Base-by-base conservation (phyloP, 345 rosid genomes). In the Microthlaspi erraticum region DNA sequence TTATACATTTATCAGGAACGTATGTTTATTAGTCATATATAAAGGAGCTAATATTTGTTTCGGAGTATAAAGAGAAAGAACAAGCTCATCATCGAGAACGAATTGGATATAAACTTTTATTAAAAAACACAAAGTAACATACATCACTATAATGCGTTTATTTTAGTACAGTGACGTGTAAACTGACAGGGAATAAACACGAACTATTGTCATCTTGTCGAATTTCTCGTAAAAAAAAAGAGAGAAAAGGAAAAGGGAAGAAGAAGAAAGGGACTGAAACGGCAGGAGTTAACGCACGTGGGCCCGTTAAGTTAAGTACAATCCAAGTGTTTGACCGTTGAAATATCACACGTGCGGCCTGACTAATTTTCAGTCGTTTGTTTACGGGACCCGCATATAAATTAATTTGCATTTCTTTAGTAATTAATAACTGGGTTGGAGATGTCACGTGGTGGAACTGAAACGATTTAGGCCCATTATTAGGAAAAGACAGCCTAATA, bases 111-210 rank as follows among this genome's bases (percentile, higher is more conserved):
- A 44, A 12, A 26, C 29, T 26, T 26, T 26, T 26, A 26, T 26
- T 26, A 19, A 7, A 33, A 9, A 56, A 31, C n/a, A 12, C 11
- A 41, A 61, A 60, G 45, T 32, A 41, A 17, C 11, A 23, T 39
- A 38, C n/a, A 39, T 29, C 14, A 70, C 14, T 48, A n/a, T 31
- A 43, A 57, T 41, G 54, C 32, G 14, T 38, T 29, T 38, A 49
- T 17, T 61, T 42, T 6, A 43, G 29, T 9, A 46, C 6, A 65
- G 50, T 57, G 77, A 73, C 46, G 45, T 49, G 66, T 32, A 38
- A 53, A 73, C 10, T 58, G 77, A 65, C 72, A 73, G 66, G 37
- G 72, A 49, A 73, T 74, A 66, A 74, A 74, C 78, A 59, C 73
- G 68, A 74, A 74, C 10, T 74, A 10, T 65, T 74, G 78, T 74